A percentile compares a stretch with the other conserved stretches of the same genome.
Conservation (phyloP, 1,284 basidiomycete genomes). For the Naganishia sp. region DNA sequence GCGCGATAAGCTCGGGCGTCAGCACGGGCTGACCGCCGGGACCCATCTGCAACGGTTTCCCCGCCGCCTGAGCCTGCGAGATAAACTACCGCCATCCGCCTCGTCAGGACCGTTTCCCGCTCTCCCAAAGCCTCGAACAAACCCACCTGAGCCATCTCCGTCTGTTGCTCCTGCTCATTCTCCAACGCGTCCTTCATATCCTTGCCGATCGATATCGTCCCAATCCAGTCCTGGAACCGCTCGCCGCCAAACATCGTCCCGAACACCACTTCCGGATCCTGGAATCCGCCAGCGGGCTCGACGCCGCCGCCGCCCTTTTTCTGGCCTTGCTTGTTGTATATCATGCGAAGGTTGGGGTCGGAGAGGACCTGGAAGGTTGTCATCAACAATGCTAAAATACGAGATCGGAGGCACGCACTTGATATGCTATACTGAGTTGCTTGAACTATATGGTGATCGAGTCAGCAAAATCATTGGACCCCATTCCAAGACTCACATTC, state of each 20-base stretch:
- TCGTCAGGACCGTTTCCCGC: too few species aligned
- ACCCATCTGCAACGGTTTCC: constrained; percentile 42
- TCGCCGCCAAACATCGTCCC: constrained; percentile 78
- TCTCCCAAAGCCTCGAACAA: too few species aligned
- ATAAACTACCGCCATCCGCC: background rate
- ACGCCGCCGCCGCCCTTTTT: constrained; percentile 52
- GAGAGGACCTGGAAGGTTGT: constrained; percentile 67
- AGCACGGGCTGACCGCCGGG: constrained; percentile 58
- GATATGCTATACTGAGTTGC: constrained; percentile 44
- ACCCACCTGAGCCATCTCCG: constrained; percentile 45
- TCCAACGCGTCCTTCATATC: constrained; percentile 99
- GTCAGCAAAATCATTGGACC: too few species aligned
- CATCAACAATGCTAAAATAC: constrained; percentile 4
- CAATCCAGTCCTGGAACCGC: constrained; percentile 58
- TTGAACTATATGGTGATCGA: constrained; percentile 31
- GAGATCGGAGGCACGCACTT: constrained; percentile 30
- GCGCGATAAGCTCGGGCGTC: constrained; percentile 78
- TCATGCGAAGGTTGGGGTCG: constrained; percentile 76
- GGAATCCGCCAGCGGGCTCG: constrained; percentile 49
- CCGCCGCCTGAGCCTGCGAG: constrained; percentile 30
- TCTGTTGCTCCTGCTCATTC: constrained; percentile 78
- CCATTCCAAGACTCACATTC: constrained; percentile 53
- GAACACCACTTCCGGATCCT: constrained; percentile 84
- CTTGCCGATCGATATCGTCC: constrained; percentile 62
- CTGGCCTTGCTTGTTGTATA: constrained; percentile 81